Conservation (phyloP, 768 basidiomycete genomes). For the Sarcomyxa edulis region DNA sequence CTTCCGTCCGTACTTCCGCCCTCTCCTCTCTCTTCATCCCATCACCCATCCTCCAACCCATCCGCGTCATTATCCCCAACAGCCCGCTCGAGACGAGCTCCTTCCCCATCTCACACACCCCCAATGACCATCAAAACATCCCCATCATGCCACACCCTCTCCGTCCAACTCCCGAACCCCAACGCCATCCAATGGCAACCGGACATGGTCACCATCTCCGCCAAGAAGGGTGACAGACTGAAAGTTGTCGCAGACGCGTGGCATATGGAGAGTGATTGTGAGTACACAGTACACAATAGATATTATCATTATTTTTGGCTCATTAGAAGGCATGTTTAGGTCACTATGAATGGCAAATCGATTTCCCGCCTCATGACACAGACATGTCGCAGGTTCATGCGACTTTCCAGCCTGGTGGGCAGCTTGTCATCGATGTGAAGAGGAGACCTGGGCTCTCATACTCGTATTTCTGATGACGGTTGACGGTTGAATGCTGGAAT, state of each 20-base stretch:
- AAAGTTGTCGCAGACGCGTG: conserved; percentile 58
- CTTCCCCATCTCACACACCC: conserved; percentile 28
- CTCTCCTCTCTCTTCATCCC: no score
- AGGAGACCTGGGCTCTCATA: no score
- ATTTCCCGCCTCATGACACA: conserved; percentile 47
- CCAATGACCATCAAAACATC: conserved; percentile 40
- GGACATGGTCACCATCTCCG: conserved; percentile 63
- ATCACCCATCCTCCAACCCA: no score
- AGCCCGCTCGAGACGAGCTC: conserved; percentile 23
- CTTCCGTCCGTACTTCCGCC: no score
- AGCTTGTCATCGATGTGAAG: conserved; percentile 41
- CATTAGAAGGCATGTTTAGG: conserved; percentile 25
- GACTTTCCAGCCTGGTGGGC: conserved; percentile 38
- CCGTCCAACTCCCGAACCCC: conserved; percentile 42
- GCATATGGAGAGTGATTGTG: conserved; percentile 57
- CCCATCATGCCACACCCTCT: conserved; percentile 34
- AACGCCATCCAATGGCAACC: conserved; percentile 35
- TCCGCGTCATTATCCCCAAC: no score
- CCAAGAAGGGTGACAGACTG: conserved; percentile 53
- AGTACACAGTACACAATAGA: conserved; percentile 19
- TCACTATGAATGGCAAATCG: conserved; percentile 59
- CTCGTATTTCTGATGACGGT: no score
- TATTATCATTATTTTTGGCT: background rate
- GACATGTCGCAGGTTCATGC: conserved; percentile 51
- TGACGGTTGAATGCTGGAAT: no score